Conservation (phyloP, 257 asterid species). For the Cordia subcordata region DNA sequence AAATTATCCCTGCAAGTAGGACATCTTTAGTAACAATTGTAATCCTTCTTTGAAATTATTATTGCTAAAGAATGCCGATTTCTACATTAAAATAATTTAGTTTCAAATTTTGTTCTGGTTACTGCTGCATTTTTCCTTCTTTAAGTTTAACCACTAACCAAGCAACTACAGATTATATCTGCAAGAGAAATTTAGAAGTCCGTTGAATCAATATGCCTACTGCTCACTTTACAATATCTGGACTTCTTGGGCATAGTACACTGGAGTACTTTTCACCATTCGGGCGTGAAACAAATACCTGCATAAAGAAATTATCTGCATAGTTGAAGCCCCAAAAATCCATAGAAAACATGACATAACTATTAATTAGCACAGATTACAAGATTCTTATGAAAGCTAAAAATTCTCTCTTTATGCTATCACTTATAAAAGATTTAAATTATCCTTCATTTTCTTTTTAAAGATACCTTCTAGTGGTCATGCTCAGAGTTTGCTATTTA, state of each 20-base stretch:
- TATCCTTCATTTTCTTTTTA: no score
- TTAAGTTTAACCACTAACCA: neutral
- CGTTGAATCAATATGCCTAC: constrained; percentile 2
- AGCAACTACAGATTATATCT: constrained; percentile 5
- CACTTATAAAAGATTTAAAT: no score
- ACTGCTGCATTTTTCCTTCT: constrained; percentile 7
- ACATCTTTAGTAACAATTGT: constrained; percentile 16
- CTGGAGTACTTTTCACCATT: constrained; percentile 64
- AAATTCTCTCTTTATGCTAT: neutral
- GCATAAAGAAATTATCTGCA: constrained; percentile 21
- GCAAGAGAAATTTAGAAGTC: constrained; percentile 7
- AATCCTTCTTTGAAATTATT: constrained; percentile 1
- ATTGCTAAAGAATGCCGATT: neutral
- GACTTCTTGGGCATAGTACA: constrained; percentile 70
- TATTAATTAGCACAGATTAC: neutral
- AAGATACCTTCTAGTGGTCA: neutral
- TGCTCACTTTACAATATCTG: constrained; percentile 51
- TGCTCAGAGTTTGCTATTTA: no score
- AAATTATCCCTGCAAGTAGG: constrained; percentile 58
- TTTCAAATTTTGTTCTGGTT: neutral
- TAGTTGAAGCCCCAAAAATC: neutral
- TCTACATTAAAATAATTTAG: neutral
- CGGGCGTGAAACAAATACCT: constrained; percentile 82
- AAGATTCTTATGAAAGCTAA: neutral
- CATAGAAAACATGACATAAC: neutral